These are phyloP conservation scores for Penstemon barbatus DNA, from an alignment of 257 asterid species.

Conservation along the genomic window DNA sequence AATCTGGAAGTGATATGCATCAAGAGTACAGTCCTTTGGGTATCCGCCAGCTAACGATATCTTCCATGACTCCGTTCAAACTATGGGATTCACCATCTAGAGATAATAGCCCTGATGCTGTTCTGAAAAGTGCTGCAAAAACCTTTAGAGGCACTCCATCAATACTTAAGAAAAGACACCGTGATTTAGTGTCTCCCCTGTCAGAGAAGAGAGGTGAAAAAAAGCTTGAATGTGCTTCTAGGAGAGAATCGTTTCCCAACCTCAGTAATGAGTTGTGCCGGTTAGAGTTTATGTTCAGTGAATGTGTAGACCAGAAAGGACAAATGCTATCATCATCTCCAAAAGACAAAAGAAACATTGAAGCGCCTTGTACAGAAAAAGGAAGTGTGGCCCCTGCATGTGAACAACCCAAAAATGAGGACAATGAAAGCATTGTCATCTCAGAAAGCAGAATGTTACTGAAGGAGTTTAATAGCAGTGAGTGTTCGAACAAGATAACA, in stretches of 20 bases:
- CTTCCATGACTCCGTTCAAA: constrained; percentile 74
- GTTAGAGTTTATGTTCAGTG: constrained; percentile 68
- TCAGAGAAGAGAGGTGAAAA: constrained; percentile 78
- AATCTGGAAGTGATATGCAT: constrained; percentile 70
- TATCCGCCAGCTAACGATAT: constrained; percentile 80
- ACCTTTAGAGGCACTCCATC: constrained; percentile 82
- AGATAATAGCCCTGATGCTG: constrained; percentile 73
- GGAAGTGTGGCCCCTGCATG: constrained; percentile 52
- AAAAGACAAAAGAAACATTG: constrained; percentile 29
- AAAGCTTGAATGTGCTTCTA: constrained; percentile 54
- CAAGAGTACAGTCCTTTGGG: constrained; percentile 96
- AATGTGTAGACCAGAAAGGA: constrained; percentile 43
- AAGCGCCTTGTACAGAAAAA: constrained; percentile 45
- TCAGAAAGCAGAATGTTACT: constrained; percentile 33
- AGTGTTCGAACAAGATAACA: constrained; percentile 26
- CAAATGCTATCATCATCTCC: constrained; percentile 31
- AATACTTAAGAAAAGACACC: constrained; percentile 84
- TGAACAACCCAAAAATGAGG: constrained; percentile 32
- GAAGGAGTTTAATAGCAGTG: constrained; percentile 29
- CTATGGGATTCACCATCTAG: constrained; percentile 89
- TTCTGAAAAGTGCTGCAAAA: constrained; percentile 83
- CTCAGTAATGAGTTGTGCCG: constrained; percentile 54
- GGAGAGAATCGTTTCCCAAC: constrained; percentile 48
- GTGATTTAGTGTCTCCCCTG: constrained; percentile 85
- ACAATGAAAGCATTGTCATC: constrained; percentile 25